Base-by-base conservation (phyloP, 1,284 basidiomycete genomes). In the Trichosporon inkin region DNA sequence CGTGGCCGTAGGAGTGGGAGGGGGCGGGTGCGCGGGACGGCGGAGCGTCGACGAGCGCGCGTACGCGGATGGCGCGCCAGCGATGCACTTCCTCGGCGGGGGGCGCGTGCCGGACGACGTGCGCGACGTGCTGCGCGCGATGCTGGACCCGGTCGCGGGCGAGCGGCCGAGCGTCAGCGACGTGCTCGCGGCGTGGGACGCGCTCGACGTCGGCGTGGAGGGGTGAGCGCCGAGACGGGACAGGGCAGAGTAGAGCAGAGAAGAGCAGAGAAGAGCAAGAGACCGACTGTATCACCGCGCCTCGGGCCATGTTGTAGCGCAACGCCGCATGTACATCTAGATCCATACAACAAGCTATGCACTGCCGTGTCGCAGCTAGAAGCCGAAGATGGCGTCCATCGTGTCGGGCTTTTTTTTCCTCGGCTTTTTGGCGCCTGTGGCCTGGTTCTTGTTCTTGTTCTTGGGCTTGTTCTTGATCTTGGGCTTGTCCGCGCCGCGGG, bases 341-440 rank as follows among this genome's bases (percentile, higher is more conserved):
- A 24, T 6, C 3, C 19, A 44, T 37, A 24, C 39, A 53, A 57
- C 39, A 32, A 49, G 14, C 13, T 14, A 10, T 19, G 34, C 4
- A 38, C 36, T 6, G n/a, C 40, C 22, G 17, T 6, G 38, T 19
- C 19, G 34, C 34, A 41, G 44, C 16, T 53, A 67, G 57, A 67
- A 62, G 3, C 66, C 68, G 55, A 76, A 76, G 35, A 76, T 74
- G 60, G 73, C 72, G 53, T 76, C 74, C 64, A 73, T 69, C 2
- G 61, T 68, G 55, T 71, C 67, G 40, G 57, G 60, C 59, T 67
- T 70, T 62, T 64, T 66, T 57, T 65, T 64, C 54, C 58, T 62
- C 44, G 28, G 28, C 8, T 32, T 32, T 4, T 32, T 8, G 8
- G 28, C 28, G 28, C 8, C 28, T 8, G 28, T 4, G 28, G 8